A percentile compares a stretch with the other conserved stretches of the same genome.
Conservation (phyloP, 257 asterid genomes). For the Phtheirospermum japonicum region DNA sequence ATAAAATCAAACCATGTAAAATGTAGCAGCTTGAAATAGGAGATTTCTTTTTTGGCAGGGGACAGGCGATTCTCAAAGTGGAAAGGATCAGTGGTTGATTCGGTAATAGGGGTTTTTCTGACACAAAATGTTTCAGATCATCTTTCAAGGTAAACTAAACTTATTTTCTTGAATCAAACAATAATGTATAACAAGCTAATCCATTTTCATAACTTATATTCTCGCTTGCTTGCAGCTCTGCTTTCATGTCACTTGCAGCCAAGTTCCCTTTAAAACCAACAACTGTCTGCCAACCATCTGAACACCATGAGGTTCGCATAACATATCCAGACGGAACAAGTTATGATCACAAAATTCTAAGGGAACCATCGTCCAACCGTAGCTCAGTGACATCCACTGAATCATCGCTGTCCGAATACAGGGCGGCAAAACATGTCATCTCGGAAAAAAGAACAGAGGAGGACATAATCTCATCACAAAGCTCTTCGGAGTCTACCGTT, state of each 20-base stretch:
- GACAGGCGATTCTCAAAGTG: conserved; percentile 88
- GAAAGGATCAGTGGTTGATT: conserved; percentile 98
- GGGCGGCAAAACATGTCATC: conserved; percentile 29
- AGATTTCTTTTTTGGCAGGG: conserved; percentile 45
- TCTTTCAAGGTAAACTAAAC: conserved; percentile 73
- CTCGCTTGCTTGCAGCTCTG: conserved; percentile 65
- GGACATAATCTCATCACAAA: conserved; percentile 75
- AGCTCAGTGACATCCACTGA: conserved; percentile 45
- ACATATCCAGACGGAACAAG: conserved; percentile 66
- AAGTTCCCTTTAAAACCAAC: conserved; percentile 60
- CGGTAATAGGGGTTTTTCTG: conserved; percentile 95
- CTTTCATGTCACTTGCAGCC: conserved; percentile 87
- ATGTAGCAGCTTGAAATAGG: not conserved
- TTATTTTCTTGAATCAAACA: conserved; percentile 2
- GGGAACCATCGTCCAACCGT: conserved; percentile 37
- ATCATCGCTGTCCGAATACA: conserved; percentile 26
- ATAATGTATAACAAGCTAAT: conserved; percentile 17
- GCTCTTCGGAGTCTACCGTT: conserved; percentile 63
- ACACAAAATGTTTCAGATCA: conserved; percentile 97
- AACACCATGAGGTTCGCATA: conserved; percentile 50
- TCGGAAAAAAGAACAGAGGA: conserved; percentile 37
- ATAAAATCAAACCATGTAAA: too few species aligned
- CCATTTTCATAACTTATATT: conserved; percentile 20
- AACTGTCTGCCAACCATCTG: conserved; percentile 32
- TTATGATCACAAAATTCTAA: conserved; percentile 37